These are phyloP conservation scores for Phellopilus nigrolimitatus DNA, from an alignment of 1,284 basidiomycete genomes.

Conservation along the genomic window DNA sequence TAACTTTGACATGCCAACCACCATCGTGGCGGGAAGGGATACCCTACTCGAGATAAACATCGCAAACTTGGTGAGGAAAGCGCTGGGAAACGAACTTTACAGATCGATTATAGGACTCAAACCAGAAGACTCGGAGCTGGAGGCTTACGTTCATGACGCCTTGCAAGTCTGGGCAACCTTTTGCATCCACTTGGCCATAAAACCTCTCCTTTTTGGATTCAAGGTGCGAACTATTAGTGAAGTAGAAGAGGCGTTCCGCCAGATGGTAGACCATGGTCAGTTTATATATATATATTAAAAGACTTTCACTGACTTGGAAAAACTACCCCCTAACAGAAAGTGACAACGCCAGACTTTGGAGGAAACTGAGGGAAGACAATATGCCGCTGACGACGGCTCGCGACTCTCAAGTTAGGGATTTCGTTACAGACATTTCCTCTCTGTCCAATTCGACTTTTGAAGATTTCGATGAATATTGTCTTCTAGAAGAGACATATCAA, in stretches of 20 bases:
- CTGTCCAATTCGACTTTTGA: neutral
- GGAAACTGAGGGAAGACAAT: neutral
- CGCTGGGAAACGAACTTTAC: neutral
- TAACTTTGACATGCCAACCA: neutral
- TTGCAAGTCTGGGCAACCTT: constrained; percentile 2
- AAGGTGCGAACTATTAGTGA: neutral
- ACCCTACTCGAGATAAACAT: neutral
- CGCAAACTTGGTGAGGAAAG: neutral
- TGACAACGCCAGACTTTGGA: constrained; percentile 8
- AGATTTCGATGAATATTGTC: neutral
- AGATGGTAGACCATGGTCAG: constrained; percentile 7
- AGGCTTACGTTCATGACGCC: constrained; percentile 9
- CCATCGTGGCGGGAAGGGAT: neutral
- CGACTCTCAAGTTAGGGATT: neutral
- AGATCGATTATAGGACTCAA: neutral
- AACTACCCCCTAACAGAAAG: too few relatives aligned
- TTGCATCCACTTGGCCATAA: constrained; percentile 2
- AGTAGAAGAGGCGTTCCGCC: constrained; percentile 1
- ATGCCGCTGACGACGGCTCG: neutral
- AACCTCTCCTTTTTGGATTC: constrained; percentile 7
- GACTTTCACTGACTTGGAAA: neutral
- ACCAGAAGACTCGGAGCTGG: neutral
- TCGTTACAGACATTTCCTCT: neutral
- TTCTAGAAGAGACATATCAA: constrained; percentile 2
- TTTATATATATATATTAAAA: neutral